Percentiles rank a stretch among this genome's conserved stretches.
Evolutionary conservation across 2,329 filamentous ascomycete genomes (phyloP).

Genomic region (Macrophomina pseudophaseolina): DNA sequence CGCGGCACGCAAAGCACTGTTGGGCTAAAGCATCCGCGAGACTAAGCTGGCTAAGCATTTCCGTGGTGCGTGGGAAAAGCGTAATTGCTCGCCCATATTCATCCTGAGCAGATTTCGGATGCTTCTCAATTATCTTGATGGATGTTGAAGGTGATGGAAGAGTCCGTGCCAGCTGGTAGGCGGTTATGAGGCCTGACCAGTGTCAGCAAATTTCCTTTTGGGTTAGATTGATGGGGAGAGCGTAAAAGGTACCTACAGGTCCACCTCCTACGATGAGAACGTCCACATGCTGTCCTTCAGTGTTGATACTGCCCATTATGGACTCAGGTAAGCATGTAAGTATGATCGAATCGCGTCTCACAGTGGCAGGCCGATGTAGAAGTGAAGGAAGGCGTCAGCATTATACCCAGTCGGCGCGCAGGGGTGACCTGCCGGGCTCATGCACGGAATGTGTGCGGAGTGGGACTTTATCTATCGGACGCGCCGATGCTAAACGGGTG

Average conservation of each 20-base stretch:
- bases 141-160: constrained; percentile 43
- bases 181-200: constrained; percentile 45
- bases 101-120: constrained; percentile 56
- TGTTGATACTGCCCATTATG: not conserved
- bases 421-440: too few relatives aligned
- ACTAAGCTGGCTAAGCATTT: constrained; percentile 59
- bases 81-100: constrained; percentile 61
- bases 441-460: too few relatives aligned
- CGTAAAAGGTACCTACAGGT: constrained; percentile 47
- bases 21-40: constrained; percentile 57
- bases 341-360: too few relatives aligned
- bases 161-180: constrained; percentile 55
- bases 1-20: constrained; percentile 58
- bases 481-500: too few relatives aligned
- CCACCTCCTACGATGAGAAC: constrained; percentile 53
- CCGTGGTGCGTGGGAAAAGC: constrained; percentile 57
- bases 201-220: not conserved
- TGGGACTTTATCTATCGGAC: too few relatives aligned
- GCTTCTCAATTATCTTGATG: constrained; percentile 56
- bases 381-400: too few relatives aligned
- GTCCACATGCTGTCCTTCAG: constrained; percentile 29
- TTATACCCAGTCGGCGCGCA: too few relatives aligned
- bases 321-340: too few relatives aligned
- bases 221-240: constrained; percentile 13
- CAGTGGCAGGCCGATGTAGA: too few relatives aligned